Conservation (phyloP, 352 stramenopile genomes). For the Pythium utonaiense region DNA sequence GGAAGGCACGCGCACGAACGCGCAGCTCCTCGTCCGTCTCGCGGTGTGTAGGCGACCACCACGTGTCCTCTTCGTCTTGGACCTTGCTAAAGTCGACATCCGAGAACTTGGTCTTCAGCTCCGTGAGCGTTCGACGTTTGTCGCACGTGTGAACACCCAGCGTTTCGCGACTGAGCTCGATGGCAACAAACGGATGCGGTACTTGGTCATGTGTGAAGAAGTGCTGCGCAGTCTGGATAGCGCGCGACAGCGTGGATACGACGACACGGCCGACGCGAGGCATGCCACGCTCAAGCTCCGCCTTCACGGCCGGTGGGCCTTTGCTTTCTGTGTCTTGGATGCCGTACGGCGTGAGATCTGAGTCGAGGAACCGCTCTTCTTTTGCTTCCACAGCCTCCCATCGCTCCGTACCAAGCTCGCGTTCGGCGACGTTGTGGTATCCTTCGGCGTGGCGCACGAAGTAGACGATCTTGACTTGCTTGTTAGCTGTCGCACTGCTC, state of each 20-base stretch:
- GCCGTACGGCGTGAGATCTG: conserved; percentile 57
- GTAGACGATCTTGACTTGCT: conserved; percentile 66
- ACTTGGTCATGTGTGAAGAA: conserved; percentile 47
- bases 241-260: conserved; percentile 62
- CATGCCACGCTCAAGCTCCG: conserved; percentile 52
- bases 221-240: conserved; percentile 65
- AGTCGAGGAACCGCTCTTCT: conserved; percentile 56
- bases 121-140: conserved; percentile 42
- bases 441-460: conserved; percentile 74
- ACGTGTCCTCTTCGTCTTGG: conserved; percentile 42
- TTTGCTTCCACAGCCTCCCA: conserved; percentile 66
- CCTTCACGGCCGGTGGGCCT: conserved; percentile 27
- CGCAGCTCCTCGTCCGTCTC: conserved; percentile 62
- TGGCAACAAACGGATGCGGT: conserved; percentile 39
- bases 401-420: conserved; percentile 38
- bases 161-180: conserved; percentile 66
- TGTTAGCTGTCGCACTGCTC: conserved; percentile 1
- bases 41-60: conserved; percentile 56
- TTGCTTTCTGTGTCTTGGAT: conserved; percentile 46
- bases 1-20: conserved; percentile 39
- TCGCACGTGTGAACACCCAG: conserved; percentile 68
- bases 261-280: conserved; percentile 54
- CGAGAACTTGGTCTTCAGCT: conserved; percentile 51
- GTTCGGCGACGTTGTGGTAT: conserved; percentile 64
- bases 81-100: conserved; percentile 60